These are phyloP conservation scores for Psilocybe mexicana DNA, from an alignment of 1,284 basidiomycete genomes.

Conservation along the genomic window DNA sequence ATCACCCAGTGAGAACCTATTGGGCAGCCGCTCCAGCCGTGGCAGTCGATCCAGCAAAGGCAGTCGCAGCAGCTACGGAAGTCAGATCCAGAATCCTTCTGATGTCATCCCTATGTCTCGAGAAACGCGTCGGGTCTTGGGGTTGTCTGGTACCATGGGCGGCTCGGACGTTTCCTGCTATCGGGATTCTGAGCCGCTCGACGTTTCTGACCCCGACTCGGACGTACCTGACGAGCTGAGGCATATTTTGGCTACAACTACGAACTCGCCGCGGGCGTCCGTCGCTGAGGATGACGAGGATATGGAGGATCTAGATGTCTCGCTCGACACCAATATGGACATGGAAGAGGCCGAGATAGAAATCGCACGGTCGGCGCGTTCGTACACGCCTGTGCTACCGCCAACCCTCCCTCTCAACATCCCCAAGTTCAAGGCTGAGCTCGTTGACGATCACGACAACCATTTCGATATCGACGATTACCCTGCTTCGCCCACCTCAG, in stretches of 20 bases:
- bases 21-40: background rate
- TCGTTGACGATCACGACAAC: constrained; percentile 36
- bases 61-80: constrained; percentile 4
- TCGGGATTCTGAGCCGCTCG: constrained; percentile 34
- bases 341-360: constrained; percentile 1
- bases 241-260: constrained; percentile 43
- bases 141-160: constrained; percentile 65
- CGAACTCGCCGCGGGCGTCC: background rate
- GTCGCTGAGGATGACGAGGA: background rate
- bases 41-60: background rate
- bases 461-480: constrained; percentile 48
- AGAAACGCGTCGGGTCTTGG: constrained; percentile 54
- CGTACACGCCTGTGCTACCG: background rate
- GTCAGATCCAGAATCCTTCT: background rate
- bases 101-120: constrained; percentile 43
- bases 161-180: constrained; percentile 49
- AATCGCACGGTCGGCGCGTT: constrained; percentile 1
- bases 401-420: constrained; percentile 4
- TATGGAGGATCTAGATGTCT: constrained; percentile 20
- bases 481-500: constrained; percentile 31
- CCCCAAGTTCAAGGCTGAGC: constrained; percentile 23
- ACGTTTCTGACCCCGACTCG: constrained; percentile 63
- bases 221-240: constrained; percentile 78
- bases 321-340: constrained; percentile 4
- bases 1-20: background rate